These are phyloP conservation scores for Dacryopinax primogenitus DNA, from an alignment of 768 basidiomycete species.

Conservation along the genomic window DNA sequence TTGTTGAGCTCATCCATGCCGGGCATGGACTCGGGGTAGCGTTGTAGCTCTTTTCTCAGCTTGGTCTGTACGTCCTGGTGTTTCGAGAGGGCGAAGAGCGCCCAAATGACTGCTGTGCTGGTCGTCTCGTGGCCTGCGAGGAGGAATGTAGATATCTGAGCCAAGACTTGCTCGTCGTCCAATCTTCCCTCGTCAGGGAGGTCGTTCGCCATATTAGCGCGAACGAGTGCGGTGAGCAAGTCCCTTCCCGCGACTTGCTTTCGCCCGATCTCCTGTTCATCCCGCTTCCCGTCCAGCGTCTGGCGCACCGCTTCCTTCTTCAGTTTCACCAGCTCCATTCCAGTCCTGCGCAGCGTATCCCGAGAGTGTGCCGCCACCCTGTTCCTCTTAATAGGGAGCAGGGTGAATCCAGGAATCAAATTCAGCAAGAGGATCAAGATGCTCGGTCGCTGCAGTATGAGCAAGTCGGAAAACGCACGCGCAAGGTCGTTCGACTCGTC, in stretches of 20 bases:
- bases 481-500: constrained; percentile 59
- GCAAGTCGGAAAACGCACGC: constrained; percentile 49
- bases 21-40: constrained; percentile 37
- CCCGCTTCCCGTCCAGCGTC: constrained; percentile 15
- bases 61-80: constrained; percentile 39
- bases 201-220: constrained; percentile 28
- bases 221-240: constrained; percentile 26
- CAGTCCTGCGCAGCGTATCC: constrained; percentile 15
- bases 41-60: constrained; percentile 45
- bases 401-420: neutral
- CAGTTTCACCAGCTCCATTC: constrained; percentile 23
- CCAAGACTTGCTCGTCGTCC: constrained; percentile 26
- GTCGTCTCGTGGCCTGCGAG: constrained; percentile 42
- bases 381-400: neutral
- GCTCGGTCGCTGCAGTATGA: constrained; percentile 46
- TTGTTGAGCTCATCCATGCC: constrained; percentile 55
- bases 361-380: neutral
- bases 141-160: constrained; percentile 19
- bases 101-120: constrained; percentile 47
- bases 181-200: constrained; percentile 23
- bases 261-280: constrained; percentile 20
- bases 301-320: constrained; percentile 21
- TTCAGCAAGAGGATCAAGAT: neutral
- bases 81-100: constrained; percentile 42
- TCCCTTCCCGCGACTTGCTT: constrained; percentile 23